Evolutionary conservation across 176 grass and related monocot genomes (phyloP), one percentile per base, ranked within the genome.

Genomic region (Zoysia japonica): DNA sequence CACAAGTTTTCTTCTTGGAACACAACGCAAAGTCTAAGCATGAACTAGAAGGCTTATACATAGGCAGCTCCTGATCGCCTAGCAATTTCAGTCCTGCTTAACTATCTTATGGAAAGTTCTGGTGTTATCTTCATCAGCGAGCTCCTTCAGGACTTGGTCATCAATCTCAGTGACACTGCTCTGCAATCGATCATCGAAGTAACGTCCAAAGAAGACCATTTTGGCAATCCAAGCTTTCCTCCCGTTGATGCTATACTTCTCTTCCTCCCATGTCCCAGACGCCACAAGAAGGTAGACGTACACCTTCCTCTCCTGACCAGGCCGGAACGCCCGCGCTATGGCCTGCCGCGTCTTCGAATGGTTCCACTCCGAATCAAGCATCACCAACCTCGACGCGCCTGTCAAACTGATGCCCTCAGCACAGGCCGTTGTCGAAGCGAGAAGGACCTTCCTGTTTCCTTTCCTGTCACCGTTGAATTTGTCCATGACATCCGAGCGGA

Each of bases 351-450:
- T 97, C 68, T 94, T 97, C 0, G 94, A 92, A 70, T 91, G 94
- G 72, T 97, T 97, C 94, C 94, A 97, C 39, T 97, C 94, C 11
- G 94, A 97, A 76, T 97, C 94, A 43, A 97, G 77, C 89, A 97
- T 85, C 15, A 97, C 89, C 68, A 94, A 37, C 19, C 94, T 97
- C 0, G 94, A 97, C 16, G 95, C 95, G 7, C 91, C 95, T 0
- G 95, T 97, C 77, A 97, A 84, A 75, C 85, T 94, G 68, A 97
- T 97, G 9, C 94, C 91, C 70, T 97, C 94, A 5, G 94, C 94
- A 71, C 95, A 94, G 2, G 95, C 95, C 39, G 90, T 97, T 7
- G 91, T 97, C 12, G 95, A 97, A 62, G 95, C 95, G 28, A 97
- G 77, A 37, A 97, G 80, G 11, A 94, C 91, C 83, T 94, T 97